Evolutionary conservation across 805 yeast species (phyloP), one percentile per base, ranked within the genome.

Genomic region (Barnettozyma sp.): DNA sequence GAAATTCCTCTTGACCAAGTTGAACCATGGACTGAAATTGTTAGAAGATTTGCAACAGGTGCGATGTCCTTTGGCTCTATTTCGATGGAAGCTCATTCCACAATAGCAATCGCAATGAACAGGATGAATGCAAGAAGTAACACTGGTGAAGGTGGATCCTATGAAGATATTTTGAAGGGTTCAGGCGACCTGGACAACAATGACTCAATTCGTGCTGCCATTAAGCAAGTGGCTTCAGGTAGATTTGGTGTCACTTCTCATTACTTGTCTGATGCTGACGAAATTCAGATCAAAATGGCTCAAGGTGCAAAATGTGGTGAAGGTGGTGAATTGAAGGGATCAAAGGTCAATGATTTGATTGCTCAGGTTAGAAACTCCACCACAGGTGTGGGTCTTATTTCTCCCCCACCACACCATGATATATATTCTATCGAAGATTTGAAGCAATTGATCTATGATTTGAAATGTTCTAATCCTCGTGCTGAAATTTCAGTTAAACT

Each of bases 261-360:
- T 63, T 90, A 92, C 60, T 70, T 90, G 52, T 78, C 96, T 24
- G 97, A 90, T 64, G 95, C 97, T 28, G 97, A 90, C 54, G 97
- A 90, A 66, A 76, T 90, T 45, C 98, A 90, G 65, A 92, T 90
- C 62, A 90, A 90, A 67, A 87, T 90, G 88, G 97, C 97, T 8
- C 98, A 90, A 66, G 97, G 98, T 66, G 98, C 98, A 37, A 90
- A 90, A 65, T 97, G 97, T 9, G 98, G 97, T 68, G 97, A 92
- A 70, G 98, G 98, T 71, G 98, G 98, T 71, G 97, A 92, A 63
- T 70, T 50, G 25, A 46, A 48, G 29, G 48, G 49, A 20, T 43
- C 46, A 66, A 90, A 90, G 64, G 98, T 90, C 33, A 74, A 90
- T 19, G 76, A 70, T 40, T 74, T 75, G 33, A 90, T 90, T 65